These are phyloP conservation scores for Rhododendron kiyosumense DNA, from an alignment of 148 eudicot species.

Conservation along the genomic window DNA sequence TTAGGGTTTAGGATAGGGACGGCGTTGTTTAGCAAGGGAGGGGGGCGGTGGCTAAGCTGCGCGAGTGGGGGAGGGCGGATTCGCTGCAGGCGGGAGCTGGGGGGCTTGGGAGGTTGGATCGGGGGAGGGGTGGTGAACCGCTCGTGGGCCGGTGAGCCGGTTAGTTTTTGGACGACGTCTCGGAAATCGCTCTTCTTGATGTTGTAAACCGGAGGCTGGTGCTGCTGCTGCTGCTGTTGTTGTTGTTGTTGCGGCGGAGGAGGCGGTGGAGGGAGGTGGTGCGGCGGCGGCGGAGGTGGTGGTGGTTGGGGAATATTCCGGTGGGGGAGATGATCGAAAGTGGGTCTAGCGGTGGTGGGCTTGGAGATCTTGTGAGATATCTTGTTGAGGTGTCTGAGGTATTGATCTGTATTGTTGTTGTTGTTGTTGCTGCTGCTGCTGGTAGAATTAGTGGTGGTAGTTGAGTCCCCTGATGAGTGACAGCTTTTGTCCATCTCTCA, in stretches of 20 bases:
- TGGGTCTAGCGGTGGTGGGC: constrained; percentile 23
- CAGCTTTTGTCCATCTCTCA: constrained; percentile 33
- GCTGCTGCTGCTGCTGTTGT: constrained; percentile 34
- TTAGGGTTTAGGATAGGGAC: not conserved
- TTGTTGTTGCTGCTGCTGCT: not conserved
- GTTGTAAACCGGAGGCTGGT: constrained; percentile 91
- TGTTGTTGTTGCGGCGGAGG: constrained; percentile 17
- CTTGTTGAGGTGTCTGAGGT: constrained; percentile 53
- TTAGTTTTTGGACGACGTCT: constrained; percentile 80
- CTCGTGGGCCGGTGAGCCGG: constrained; percentile 82
- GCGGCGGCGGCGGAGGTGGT: not conserved
- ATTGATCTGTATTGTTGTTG: constrained; percentile 22
- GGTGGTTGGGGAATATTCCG: constrained; percentile 6
- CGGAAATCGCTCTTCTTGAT: constrained; percentile 85
- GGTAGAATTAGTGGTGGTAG: constrained; percentile 6
- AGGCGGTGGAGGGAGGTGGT: not conserved
- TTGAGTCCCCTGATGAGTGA: constrained; percentile 31
- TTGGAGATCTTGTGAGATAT: constrained; percentile 78
- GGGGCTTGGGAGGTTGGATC: constrained; percentile 39
- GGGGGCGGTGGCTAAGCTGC: constrained; percentile 51
- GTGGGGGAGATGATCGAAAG: constrained; percentile 15
- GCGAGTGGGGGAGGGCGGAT: constrained; percentile 90
- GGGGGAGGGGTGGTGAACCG: constrained; percentile 34
- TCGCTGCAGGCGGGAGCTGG: constrained; percentile 72
- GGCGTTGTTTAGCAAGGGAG: constrained; percentile 20